Evolutionary conservation across 2,329 filamentous ascomycete genomes (phyloP).

Genomic region (Calonectria naviculata): DNA sequence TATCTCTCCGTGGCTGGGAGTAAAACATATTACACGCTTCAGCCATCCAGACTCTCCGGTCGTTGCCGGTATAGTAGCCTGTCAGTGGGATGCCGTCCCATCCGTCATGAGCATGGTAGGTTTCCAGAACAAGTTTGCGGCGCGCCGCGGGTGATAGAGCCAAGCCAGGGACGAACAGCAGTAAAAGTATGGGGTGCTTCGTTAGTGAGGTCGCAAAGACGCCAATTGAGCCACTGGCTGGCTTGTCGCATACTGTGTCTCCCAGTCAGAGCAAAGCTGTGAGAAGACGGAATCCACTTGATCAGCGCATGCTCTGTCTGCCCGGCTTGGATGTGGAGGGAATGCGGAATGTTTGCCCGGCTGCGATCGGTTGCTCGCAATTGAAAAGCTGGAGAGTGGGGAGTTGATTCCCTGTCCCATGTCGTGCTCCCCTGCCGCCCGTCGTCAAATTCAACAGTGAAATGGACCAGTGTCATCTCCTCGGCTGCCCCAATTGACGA

Average conservation of each 20-base stretch:
- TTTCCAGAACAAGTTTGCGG: conserved; percentile 29
- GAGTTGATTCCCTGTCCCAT: conserved; percentile 4
- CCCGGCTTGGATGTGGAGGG: conserved; percentile 1
- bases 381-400: conserved; percentile 9
- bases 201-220: conserved; percentile 23
- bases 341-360: conserved; percentile 10
- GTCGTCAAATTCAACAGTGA: not conserved
- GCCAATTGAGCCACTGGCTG: conserved; percentile 16
- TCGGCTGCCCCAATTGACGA: not conserved
- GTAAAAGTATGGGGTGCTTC: conserved; percentile 34
- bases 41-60: conserved; percentile 13
- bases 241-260: not conserved
- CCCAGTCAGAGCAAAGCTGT: not conserved
- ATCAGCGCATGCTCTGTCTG: not conserved
- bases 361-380: conserved; percentile 9
- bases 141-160: conserved; percentile 17
- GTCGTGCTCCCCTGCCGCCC: not conserved
- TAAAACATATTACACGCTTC: conserved; percentile 14
- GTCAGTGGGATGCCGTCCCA: conserved; percentile 23
- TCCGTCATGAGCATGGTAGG: conserved; percentile 14
- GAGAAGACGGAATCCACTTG: not conserved
- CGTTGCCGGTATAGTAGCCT: conserved; percentile 14
- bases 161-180: conserved; percentile 29
- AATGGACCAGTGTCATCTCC: not conserved
- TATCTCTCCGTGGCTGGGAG: conserved; percentile 8